Base-by-base conservation (phyloP, 2,329 filamentous ascomycete species). In the Aschersonia sp. region DNA sequence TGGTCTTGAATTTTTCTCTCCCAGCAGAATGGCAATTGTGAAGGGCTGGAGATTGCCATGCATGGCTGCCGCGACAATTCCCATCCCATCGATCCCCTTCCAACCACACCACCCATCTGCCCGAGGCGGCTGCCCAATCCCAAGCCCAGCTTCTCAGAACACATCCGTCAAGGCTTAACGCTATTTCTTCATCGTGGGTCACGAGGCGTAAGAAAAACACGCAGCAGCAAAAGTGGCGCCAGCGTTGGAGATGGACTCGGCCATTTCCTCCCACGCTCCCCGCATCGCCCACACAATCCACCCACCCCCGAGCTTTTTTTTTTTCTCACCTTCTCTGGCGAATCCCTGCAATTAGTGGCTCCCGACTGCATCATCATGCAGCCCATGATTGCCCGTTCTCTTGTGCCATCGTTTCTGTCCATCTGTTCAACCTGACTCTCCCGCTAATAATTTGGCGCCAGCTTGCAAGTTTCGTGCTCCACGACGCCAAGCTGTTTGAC, bases 401-500 rank as follows among this genome's bases (percentile, higher is more conserved):
- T 37, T 12, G 35, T 37, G 35, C 35, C 35, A 37, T 37, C 35
- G 35, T 37, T 12, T 8, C 12, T 37, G 35, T 12, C 35, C 8
- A 37, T 37, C 35, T 37, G 35, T 8, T 37, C 35, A 9, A 12
- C 35, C 35, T 37, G 35, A 37, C 35, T 37, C 22, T 22, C 35
- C 35, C 35, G 35, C 35, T 37, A 37, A 37, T 37, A 4, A 22
- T 37, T 37, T 37, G 8, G 35, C 12, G 35, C 35, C 35, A 37
- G 35, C 35, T 37, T 37, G 35, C 35, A 37, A 8, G 35, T 37
- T 68, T 77, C 55, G 63, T 75, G 50, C 68, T 76, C 56, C 64
- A 64, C 55, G 68, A 72, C 65, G 61, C 67, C 61, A 71, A 70
- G 63, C 63, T 71, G 54, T 65, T 42, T 42, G 40, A 42, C 40